Conservation (phyloP, 805 yeast species). For the Jamesozyma hellenica region DNA sequence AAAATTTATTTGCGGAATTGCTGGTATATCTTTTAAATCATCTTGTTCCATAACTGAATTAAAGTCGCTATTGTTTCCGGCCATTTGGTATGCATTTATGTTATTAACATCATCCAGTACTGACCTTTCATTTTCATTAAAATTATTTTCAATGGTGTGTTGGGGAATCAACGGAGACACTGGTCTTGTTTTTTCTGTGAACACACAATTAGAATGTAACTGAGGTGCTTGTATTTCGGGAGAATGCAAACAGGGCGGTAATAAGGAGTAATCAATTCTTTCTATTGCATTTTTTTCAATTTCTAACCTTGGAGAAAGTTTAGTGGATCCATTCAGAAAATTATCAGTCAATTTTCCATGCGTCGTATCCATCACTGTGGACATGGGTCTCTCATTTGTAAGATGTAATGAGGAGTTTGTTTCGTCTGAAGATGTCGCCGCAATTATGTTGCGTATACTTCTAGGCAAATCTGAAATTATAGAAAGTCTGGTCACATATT, state of each 20-base stretch:
- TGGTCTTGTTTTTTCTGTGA: slow-evolving; percentile 1
- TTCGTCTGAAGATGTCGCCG: not conserved
- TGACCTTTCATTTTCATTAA: not conserved
- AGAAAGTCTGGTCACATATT: slow-evolving; percentile 23
- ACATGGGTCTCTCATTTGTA: slow-evolving; percentile 2
- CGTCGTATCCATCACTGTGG: slow-evolving; percentile 2
- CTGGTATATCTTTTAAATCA: slow-evolving; percentile 18
- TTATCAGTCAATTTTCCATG: not conserved
- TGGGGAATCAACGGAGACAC: slow-evolving; percentile 8
- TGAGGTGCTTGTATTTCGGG: not conserved
- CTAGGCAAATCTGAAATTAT: slow-evolving; percentile 25
- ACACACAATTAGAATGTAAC: not conserved
- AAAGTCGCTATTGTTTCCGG: not conserved
- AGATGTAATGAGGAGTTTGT: not conserved
- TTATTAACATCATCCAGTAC: not conserved
- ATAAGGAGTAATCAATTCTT: slow-evolving; percentile 23
- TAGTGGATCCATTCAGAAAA: not conserved
- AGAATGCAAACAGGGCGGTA: slow-evolving; percentile 20
- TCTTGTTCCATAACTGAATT: slow-evolving; percentile 7
- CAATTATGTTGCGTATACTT: slow-evolving; percentile 13
- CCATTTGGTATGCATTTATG: not conserved
- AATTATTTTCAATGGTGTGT: not conserved
- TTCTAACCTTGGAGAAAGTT: slow-evolving; percentile 11
- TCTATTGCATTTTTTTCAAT: slow-evolving; percentile 23
- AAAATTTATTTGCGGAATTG: slow-evolving; percentile 9